Percentiles rank a stretch among this genome's conserved stretches.
These are phyloP conservation scores for Mesembryanthemum crystallinum DNA, from an alignment of 148 eudicot species.

Conservation along the genomic window DNA sequence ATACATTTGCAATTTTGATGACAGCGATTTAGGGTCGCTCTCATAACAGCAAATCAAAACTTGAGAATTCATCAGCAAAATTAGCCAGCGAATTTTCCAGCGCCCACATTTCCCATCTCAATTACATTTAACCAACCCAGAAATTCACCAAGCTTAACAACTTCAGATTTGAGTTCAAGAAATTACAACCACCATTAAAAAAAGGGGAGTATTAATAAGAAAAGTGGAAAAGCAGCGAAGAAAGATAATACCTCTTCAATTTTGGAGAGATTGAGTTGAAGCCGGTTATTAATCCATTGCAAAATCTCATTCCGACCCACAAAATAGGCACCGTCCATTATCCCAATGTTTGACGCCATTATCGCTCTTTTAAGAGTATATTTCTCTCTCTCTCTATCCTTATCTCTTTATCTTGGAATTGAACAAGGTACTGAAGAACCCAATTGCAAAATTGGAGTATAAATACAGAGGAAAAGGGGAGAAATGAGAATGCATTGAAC, in stretches of 20 bases:
- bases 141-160: neutral
- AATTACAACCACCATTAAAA: neutral
- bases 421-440: neutral
- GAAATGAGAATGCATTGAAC: constrained; percentile 15
- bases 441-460: constrained; percentile 9
- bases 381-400: constrained; percentile 2
- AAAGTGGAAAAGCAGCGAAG: neutral
- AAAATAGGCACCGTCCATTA: constrained; percentile 93
- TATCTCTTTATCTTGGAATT: neutral
- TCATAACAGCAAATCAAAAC: neutral
- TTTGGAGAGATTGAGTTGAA: constrained; percentile 80
- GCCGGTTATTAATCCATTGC: constrained; percentile 74
- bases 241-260: constrained; percentile 67
- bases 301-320: constrained; percentile 91
- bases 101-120: neutral
- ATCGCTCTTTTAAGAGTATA: no score
- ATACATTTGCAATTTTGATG: no score
- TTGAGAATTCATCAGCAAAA: neutral
- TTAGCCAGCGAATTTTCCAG: neutral
- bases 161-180: neutral
- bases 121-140: neutral
- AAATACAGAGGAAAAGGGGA: neutral
- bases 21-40: neutral
- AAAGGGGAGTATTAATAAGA: neutral
- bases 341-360: constrained; percentile 86